Evolutionary conservation across 2,329 filamentous ascomycete species (phyloP), one percentile per base, ranked within the genome.

Genomic region (Xylaria sp.): DNA sequence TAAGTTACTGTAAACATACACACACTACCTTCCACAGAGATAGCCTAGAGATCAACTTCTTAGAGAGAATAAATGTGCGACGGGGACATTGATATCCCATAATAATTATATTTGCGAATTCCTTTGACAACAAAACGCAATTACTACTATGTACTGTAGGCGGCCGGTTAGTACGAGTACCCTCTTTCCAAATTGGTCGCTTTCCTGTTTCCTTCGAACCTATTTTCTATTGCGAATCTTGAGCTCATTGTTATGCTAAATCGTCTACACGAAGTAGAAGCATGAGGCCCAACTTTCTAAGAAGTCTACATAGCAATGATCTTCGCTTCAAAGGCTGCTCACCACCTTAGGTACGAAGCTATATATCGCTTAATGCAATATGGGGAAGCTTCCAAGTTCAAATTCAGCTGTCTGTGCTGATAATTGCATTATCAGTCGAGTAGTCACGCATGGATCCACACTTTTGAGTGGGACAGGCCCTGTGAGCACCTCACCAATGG

Each of bases 371-470:
- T 37, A 37, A 56, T 56, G 39, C 61, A 56, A 48, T 37, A 48
- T 15, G 23, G 23, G 23, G 23, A 25, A 25, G 23, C 23, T 25
- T 25, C 23, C 23, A 25, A 25, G 23, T 25, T 25, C 23, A 1
- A 25, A 25, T 25, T 25, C 23, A 25, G 23, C 23, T 25, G 23
- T 25, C 23, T 25, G 23, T 25, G 23, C 23, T 25, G 23, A 25
- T 1, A 25, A 25, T 25, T 56, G 39, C 61, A 56, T 37, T 37
- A 48, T 15, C 12, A 65, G 50, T n/a, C n/a, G n/a, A n/a, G n/a
- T n/a, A n/a, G n/a, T 56, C 51, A 69, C 15, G 61, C 28, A 71
- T 73, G 50, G 37, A 57, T 32, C 28, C 54, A 51, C 44, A 20
- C 20, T 41, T 39, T 20, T 32, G 15, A 37, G 12, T 32, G 34